phyloP scores from a whole-genome alignment of 2,329 filamentous ascomycete genomes.

The Aspergillus intermedius region DNA sequence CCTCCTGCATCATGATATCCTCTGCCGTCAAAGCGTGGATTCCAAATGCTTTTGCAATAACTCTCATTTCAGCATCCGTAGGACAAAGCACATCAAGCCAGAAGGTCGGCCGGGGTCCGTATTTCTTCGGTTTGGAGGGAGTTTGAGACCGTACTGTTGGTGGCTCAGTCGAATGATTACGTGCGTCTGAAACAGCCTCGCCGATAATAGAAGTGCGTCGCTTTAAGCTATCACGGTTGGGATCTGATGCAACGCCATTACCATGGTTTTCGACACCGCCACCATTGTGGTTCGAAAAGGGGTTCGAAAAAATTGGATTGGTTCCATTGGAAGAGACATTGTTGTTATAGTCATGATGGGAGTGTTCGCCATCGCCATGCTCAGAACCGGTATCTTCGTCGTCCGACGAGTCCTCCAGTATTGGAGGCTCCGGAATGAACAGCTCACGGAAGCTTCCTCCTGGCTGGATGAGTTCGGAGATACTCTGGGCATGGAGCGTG shows the following conservation, averaged over 20 bases:
- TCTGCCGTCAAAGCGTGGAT: constrained; percentile 94
- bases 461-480: constrained; percentile 83
- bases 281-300: constrained; percentile 6
- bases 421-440: constrained; percentile 78
- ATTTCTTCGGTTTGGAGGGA: constrained; percentile 41
- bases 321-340: constrained; percentile 7
- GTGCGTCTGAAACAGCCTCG: constrained; percentile 27
- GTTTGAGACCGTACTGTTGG: constrained; percentile 17
- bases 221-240: not conserved
- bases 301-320: not conserved
- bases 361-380: constrained; percentile 17
- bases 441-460: constrained; percentile 79
- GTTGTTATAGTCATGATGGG: constrained; percentile 17
- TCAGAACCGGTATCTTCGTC: constrained; percentile 49
- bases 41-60: constrained; percentile 83
- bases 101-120: constrained; percentile 84
- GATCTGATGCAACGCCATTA: constrained; percentile 8
- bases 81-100: constrained; percentile 92
- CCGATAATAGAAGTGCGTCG: constrained; percentile 28
- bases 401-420: constrained; percentile 66
- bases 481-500: constrained; percentile 92
- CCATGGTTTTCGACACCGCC: constrained; percentile 5
- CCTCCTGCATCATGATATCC: constrained; percentile 95
- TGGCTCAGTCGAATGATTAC: constrained; percentile 13
- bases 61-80: constrained; percentile 92